phyloP scores from a whole-genome alignment of 2,329 filamentous ascomycete genomes.

The Talaromyces sp. region DNA sequence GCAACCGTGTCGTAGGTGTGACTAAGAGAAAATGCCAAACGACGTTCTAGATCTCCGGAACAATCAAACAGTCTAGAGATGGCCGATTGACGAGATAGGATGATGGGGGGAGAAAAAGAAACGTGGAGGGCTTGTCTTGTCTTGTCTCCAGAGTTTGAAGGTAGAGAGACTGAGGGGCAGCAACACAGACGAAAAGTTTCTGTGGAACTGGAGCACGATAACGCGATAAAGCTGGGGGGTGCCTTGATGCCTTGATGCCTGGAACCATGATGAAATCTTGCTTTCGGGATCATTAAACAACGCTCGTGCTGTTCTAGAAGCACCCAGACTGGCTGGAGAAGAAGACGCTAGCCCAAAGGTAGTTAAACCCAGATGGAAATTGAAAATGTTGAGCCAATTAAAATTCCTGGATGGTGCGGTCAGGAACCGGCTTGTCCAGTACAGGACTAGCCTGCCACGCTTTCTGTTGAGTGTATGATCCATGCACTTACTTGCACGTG shows the following conservation, averaged over 20 bases:
- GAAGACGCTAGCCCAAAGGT: background rate
- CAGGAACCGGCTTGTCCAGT: background rate
- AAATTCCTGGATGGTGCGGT: background rate
- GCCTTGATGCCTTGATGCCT: slow-evolving; percentile 8
- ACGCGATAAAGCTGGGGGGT: slow-evolving; percentile 3
- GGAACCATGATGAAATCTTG: background rate
- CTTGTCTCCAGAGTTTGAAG: slow-evolving; percentile 2
- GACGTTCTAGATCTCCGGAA: background rate
- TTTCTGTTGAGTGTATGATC: background rate
- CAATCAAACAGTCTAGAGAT: background rate
- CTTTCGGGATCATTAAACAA: background rate
- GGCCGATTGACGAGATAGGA: background rate
- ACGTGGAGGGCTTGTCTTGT: too few relatives aligned
- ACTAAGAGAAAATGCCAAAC: slow-evolving; percentile 7
- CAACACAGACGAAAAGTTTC: background rate
- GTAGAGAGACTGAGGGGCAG: slow-evolving; percentile 4
- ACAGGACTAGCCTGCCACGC: background rate
- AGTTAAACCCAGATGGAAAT: background rate
- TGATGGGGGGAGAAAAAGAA: background rate
- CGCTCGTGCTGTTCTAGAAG: background rate
- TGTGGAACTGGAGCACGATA: slow-evolving; percentile 10
- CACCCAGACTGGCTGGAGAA: background rate
- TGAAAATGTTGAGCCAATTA: background rate
- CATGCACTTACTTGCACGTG: background rate
- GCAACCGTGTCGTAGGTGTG: background rate